These are phyloP conservation scores for Scorias spongiosa DNA, from an alignment of 2,329 filamentous ascomycete species.

Conservation along the genomic window DNA sequence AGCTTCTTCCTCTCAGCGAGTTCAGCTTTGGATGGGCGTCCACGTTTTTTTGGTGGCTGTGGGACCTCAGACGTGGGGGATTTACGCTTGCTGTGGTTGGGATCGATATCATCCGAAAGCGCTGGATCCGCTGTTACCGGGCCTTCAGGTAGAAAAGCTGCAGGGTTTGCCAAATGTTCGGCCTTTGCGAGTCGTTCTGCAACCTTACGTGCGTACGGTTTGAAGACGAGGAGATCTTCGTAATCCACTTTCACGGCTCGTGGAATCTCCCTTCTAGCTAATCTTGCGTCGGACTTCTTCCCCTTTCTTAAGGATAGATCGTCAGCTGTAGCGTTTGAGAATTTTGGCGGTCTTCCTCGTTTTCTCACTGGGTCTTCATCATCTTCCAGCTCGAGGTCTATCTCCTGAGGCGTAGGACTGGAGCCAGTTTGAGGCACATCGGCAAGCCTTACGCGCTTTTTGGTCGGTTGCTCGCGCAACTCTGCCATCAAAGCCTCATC, in stretches of 20 bases:
- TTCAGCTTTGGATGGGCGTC: constrained; percentile 3
- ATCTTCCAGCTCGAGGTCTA: no score
- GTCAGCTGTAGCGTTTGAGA: neutral
- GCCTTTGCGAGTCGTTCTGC: constrained; percentile 5
- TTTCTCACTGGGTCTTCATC: neutral
- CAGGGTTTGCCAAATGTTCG: neutral
- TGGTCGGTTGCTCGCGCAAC: neutral
- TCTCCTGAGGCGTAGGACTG: no score
- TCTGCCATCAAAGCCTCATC: neutral
- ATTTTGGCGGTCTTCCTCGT: neutral
- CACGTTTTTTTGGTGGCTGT: constrained; percentile 3
- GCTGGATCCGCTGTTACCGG: neutral
- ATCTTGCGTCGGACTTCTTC: neutral
- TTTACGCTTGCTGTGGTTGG: neutral
- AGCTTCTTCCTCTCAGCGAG: neutral
- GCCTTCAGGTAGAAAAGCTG: neutral
- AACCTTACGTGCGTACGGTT: neutral
- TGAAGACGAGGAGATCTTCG: neutral
- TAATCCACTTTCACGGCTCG: neutral
- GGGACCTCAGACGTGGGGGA: neutral
- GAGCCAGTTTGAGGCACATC: no score
- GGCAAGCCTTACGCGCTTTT: no score
- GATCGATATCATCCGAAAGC: neutral
- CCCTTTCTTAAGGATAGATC: neutral
- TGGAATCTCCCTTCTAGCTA: neutral